Conservation (phyloP, 2,329 filamentous ascomycete genomes). For the Aspergillus sp. region DNA sequence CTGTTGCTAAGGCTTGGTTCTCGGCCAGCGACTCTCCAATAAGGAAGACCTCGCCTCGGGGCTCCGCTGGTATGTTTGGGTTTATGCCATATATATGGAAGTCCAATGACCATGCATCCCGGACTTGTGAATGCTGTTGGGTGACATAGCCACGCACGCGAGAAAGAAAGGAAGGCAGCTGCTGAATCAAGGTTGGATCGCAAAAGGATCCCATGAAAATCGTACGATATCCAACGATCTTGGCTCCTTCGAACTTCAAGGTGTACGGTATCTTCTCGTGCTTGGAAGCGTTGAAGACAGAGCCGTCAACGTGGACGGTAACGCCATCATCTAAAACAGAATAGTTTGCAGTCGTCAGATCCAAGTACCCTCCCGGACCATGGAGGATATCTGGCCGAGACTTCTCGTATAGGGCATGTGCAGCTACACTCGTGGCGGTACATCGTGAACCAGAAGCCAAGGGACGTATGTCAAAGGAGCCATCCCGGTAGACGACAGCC, state of each 20-base stretch:
- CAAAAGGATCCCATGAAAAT: background rate
- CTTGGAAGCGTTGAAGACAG: background rate
- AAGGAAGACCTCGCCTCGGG: background rate
- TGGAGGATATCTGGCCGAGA: background rate
- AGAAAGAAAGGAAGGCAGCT: background rate
- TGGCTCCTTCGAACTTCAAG: background rate
- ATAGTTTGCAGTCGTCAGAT: background rate
- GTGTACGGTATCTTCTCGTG: background rate
- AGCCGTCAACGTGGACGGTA: background rate
- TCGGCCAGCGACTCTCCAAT: background rate
- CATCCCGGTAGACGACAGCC: background rate
- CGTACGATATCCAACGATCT: background rate
- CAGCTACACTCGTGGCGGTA: background rate
- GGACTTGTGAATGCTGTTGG: background rate
- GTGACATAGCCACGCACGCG: background rate
- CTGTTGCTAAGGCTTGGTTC: background rate
- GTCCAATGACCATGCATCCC: too few species aligned
- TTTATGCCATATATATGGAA: too few species aligned
- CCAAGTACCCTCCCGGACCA: background rate
- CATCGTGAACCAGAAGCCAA: background rate
- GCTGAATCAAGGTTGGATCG: background rate
- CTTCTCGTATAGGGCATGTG: background rate
- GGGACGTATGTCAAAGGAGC: background rate
- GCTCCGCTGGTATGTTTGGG: too few species aligned
- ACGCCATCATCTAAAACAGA: background rate